Base-by-base conservation (phyloP, 805 yeast genomes). In the Pichia paraexigua region DNA sequence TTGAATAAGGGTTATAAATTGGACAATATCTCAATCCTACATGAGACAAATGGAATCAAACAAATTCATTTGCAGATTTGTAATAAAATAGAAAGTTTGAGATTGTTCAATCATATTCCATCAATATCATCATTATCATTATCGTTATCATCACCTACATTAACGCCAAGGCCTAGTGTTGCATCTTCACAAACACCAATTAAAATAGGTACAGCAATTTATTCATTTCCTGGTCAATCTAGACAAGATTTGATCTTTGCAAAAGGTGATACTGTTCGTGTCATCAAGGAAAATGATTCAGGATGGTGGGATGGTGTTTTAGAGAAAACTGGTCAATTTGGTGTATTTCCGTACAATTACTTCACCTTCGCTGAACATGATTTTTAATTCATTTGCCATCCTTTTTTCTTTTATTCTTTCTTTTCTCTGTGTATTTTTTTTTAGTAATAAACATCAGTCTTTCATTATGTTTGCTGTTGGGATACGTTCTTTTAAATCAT, bases 241-340 rank as follows among this genome's bases (percentile, higher is more conserved):
- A 51, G 53, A 0, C 74, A 70, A 3, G 85, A 80, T 55, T 62
- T 80, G 41, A 53, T 69, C 4, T 70, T 80, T 48, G 49, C 56
- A 17, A 63, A 58, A 32, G 80, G 78, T 5, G 82, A 77, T 53
- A 55, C 57, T 22, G 73, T 80, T 24, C 63, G 53, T 45, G 59
- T 79, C 1, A 25, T 73, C 10, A 71, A 68, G 25, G 68, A 63
- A 43, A 60, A 60, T 13, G 69, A 65, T 28, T 64, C 67, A 2
- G 72, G 73, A 28, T 77, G 82, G 82, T 78, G 82, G 82, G 65
- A 67, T 51, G 81, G 80, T 15, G 60, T 60, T 45, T 55, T 56
- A 45, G 64, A 70, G 10, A 47, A 50, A 25, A 70, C 71, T 44
- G 79, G 78, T 1, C 52, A 57, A 6, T 54, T 59, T 8, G 82